These are phyloP conservation scores for Trichoderma parareesei DNA, from an alignment of 495 filamentous ascomycete species.

Conservation along the genomic window DNA sequence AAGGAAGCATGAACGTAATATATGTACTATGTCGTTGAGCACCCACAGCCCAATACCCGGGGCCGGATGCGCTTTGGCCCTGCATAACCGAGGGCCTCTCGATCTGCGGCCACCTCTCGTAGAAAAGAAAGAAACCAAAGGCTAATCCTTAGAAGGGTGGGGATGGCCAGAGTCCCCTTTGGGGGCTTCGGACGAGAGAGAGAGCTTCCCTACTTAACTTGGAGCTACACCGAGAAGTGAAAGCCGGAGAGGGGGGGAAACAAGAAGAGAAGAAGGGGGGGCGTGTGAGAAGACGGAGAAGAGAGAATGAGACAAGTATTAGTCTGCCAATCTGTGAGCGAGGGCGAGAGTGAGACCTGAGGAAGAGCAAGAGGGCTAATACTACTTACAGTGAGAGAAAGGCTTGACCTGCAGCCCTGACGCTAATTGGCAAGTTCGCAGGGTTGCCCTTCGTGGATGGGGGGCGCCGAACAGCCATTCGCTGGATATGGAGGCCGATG, in stretches of 20 bases:
- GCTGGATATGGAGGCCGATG: constrained; percentile 7
- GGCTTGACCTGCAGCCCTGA: constrained; percentile 1
- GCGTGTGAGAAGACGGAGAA: neutral
- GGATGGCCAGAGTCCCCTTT: neutral
- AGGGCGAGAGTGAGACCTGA: no score
- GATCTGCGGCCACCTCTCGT: constrained; percentile 25
- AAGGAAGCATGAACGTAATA: constrained; percentile 4
- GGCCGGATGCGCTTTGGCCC: constrained; percentile 14
- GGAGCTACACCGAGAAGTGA: constrained; percentile 8
- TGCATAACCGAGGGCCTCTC: constrained; percentile 34
- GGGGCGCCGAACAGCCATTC: neutral
- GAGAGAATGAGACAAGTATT: neutral
- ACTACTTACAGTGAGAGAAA: neutral
- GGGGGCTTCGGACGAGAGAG: neutral
- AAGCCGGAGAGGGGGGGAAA: neutral
- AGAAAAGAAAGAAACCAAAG: neutral
- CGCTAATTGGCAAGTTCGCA: constrained; percentile 8
- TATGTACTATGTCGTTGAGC: constrained; percentile 17
- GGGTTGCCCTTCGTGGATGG: neutral
- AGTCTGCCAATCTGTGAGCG: neutral
- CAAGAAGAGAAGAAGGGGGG: neutral
- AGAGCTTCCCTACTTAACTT: constrained; percentile 2
- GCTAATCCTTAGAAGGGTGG: constrained; percentile 7
- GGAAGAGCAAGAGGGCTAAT: no score
- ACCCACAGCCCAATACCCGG: constrained; percentile 8